Evolutionary conservation across 176 grass and related monocot genomes (phyloP).

Genomic region (Stipa capillata): DNA sequence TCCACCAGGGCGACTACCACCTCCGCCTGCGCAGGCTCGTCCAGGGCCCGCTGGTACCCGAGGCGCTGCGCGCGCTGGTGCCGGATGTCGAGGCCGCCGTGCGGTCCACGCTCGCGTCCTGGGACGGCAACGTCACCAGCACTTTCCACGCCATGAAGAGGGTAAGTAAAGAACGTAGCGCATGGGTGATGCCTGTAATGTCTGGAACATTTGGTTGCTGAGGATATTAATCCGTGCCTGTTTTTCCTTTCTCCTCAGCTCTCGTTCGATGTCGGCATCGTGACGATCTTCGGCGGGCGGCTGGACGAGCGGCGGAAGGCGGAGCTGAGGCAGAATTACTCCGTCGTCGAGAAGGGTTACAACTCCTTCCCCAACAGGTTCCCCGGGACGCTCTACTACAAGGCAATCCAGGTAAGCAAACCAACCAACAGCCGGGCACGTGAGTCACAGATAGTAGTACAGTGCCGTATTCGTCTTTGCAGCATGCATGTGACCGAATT

Average conservation of each 20-base stretch:
- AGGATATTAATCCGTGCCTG: neutral
- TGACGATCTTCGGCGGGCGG: constrained; percentile 54
- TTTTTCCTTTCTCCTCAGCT: constrained; percentile 47
- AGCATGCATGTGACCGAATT: neutral
- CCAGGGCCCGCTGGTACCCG: constrained; percentile 54
- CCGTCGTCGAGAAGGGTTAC: constrained; percentile 89
- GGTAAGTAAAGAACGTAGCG: no score
- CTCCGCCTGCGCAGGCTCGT: constrained; percentile 59
- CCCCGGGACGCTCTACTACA: constrained; percentile 61
- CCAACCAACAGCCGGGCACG: neutral
- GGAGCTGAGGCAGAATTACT: constrained; percentile 65
- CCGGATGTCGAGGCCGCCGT: constrained; percentile 58
- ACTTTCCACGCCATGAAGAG: constrained; percentile 81
- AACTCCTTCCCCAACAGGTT: constrained; percentile 82
- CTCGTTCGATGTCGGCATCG: constrained; percentile 79
- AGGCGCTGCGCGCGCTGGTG: constrained; percentile 57
- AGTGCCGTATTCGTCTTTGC: no score
- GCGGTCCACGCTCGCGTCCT: constrained; percentile 24
- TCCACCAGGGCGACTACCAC: constrained; percentile 96
- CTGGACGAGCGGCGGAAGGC: constrained; percentile 44
- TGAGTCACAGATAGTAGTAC: no score
- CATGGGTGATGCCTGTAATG: no score
- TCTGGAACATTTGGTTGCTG: no score
- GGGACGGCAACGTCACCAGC: constrained; percentile 28
- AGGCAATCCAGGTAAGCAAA: constrained; percentile 71